Percentiles rank a stretch among this genome's conserved stretches.
These are phyloP conservation scores for Protomyces inouyei DNA, from an alignment of 1,139 yeast species.

Conservation along the genomic window DNA sequence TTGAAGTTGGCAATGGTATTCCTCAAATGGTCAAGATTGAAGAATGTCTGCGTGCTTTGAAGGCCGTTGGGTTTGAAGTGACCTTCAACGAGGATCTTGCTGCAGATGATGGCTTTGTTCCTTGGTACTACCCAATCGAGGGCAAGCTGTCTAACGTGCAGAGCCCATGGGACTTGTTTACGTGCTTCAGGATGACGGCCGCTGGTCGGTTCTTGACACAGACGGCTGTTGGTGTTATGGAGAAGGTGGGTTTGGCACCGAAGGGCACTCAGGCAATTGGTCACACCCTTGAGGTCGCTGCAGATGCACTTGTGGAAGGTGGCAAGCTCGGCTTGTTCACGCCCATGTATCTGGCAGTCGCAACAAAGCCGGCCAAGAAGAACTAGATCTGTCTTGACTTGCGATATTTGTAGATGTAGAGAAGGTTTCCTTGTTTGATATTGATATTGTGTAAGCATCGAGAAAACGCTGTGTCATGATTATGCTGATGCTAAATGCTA, in stretches of 20 bases:
- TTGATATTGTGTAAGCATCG: too few relatives aligned
- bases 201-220: slow-evolving; percentile 85
- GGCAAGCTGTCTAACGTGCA: slow-evolving; percentile 91
- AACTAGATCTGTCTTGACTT: neutral
- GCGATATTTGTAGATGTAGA: too few relatives aligned
- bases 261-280: slow-evolving; percentile 90
- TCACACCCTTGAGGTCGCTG: slow-evolving; percentile 91
- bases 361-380: slow-evolving; percentile 33
- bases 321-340: slow-evolving; percentile 74
- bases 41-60: slow-evolving; percentile 83
- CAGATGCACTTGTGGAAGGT: slow-evolving; percentile 89
- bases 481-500: neutral
- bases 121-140: slow-evolving; percentile 96
- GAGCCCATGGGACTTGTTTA: slow-evolving; percentile 67
- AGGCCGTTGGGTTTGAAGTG: slow-evolving; percentile 81
- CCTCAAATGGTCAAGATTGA: slow-evolving; percentile 88
- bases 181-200: slow-evolving; percentile 82
- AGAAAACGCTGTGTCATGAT: neutral
- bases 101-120: slow-evolving; percentile 71
- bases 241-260: slow-evolving; percentile 83
- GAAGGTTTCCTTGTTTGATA: too few relatives aligned
- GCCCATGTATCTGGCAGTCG: slow-evolving; percentile 44
- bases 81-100: slow-evolving; percentile 77
- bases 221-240: slow-evolving; percentile 71
- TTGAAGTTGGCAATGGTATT: slow-evolving; percentile 97